These are phyloP conservation scores for Aspergillus viridinutans DNA, from an alignment of 2,329 filamentous ascomycete genomes.

Conservation along the genomic window DNA sequence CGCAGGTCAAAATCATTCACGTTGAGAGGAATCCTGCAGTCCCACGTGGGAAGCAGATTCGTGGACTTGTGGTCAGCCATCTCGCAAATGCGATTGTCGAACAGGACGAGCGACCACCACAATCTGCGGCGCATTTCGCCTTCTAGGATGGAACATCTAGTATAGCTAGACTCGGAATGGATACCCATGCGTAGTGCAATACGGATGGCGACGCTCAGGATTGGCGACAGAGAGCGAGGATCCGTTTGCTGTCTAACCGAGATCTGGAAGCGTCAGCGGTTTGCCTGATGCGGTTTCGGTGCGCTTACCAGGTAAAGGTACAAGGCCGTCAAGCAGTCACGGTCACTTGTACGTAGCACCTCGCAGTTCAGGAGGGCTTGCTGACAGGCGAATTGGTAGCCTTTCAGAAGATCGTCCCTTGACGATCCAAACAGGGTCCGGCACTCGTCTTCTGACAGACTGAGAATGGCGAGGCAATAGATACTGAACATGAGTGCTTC, in stretches of 20 bases:
- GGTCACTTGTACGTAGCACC: conserved; percentile 41
- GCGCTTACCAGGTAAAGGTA: conserved; percentile 51
- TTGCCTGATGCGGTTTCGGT: not conserved
- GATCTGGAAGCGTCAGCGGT: conserved; percentile 4
- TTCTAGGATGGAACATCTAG: conserved; percentile 46
- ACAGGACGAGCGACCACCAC: conserved; percentile 25
- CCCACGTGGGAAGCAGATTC: conserved; percentile 7
- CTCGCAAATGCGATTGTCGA: conserved; percentile 17
- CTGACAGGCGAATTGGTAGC: conserved; percentile 45
- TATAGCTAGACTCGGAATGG: conserved; percentile 44
- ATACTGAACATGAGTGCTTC: conserved; percentile 66
- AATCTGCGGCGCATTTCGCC: conserved; percentile 36
- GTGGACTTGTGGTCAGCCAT: not conserved
- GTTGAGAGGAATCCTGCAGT: conserved; percentile 39
- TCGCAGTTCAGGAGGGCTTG: conserved; percentile 44
- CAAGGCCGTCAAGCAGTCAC: conserved; percentile 49
- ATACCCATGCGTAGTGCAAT: conserved; percentile 48
- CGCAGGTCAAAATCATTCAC: conserved; percentile 39
- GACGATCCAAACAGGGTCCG: conserved; percentile 33
- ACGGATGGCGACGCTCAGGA: conserved; percentile 45
- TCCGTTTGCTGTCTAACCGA: not conserved
- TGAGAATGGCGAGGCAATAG: conserved; percentile 58
- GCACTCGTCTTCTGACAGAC: conserved; percentile 55
- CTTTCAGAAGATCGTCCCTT: conserved; percentile 36
- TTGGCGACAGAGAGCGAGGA: conserved; percentile 32